Evolutionary conservation across 2,329 filamentous ascomycete species (phyloP).

Genomic region (Cladosporium sphaerospermum): DNA sequence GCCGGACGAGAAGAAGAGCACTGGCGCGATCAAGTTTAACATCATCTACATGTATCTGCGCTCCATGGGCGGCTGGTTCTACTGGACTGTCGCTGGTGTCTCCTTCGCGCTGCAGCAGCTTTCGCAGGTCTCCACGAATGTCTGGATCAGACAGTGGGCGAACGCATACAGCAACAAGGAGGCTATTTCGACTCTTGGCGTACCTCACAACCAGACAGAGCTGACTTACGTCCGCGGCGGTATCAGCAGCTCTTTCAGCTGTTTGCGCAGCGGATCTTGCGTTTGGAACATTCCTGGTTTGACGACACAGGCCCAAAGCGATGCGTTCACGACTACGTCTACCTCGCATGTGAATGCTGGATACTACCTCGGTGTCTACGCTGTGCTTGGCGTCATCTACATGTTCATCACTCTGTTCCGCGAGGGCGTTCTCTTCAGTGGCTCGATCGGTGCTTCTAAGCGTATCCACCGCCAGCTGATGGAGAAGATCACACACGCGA

Average conservation of each 20-base stretch:
- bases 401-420: conserved; percentile 75
- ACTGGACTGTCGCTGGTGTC: conserved; percentile 70
- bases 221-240: conserved; percentile 38
- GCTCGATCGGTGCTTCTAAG: conserved; percentile 81
- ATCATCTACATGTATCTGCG: conserved; percentile 80
- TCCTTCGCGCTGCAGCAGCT: conserved; percentile 81
- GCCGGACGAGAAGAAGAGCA: conserved; percentile 65
- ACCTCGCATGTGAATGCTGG: conserved; percentile 61
- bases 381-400: conserved; percentile 68
- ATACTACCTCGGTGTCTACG: conserved; percentile 83
- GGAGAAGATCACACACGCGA: conserved; percentile 72
- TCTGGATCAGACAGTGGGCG: conserved; percentile 95
- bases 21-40: conserved; percentile 78
- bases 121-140: conserved; percentile 76
- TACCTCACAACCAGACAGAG: conserved; percentile 30
- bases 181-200: conserved; percentile 30
- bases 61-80: conserved; percentile 96
- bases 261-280: conserved; percentile 46
- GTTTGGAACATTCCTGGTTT: conserved; percentile 38
- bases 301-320: conserved; percentile 5
- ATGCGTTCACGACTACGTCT: not conserved
- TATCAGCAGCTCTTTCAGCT: conserved; percentile 40
- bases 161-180: conserved; percentile 66
- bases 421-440: conserved; percentile 86
- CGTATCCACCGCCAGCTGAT: conserved; percentile 76